Conservation (phyloP, 1,139 yeast species). For the Saccharomyces hybrid region DNA sequence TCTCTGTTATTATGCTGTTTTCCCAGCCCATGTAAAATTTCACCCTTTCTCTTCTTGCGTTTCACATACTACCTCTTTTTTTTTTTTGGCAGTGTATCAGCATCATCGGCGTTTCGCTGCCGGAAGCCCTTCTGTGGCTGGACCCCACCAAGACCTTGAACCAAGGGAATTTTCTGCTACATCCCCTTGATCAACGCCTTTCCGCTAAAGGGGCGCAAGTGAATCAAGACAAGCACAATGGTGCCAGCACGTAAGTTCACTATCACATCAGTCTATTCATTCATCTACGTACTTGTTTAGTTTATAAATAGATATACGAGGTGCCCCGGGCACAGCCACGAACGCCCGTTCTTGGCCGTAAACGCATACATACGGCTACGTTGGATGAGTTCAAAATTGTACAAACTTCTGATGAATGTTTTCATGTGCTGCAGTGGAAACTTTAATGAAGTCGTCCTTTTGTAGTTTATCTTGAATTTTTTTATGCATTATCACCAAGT, state of each 20-base stretch:
- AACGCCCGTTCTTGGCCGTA: background rate
- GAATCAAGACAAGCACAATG: background rate
- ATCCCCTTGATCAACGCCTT: background rate
- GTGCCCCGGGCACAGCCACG: background rate
- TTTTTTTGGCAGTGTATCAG: background rate
- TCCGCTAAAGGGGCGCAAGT: background rate
- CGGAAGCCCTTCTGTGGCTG: slow-evolving; percentile 1
- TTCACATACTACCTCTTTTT: background rate
- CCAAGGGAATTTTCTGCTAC: background rate
- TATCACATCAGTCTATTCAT: background rate
- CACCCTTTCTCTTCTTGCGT: background rate
- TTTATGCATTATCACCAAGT: slow-evolving; percentile 53
- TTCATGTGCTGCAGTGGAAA: slow-evolving; percentile 14
- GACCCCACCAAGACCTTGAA: background rate
- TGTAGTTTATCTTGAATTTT: slow-evolving; percentile 50
- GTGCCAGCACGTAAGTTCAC: background rate
- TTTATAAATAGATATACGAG: background rate
- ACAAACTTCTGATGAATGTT: slow-evolving; percentile 33
- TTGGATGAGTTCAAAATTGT: slow-evolving; percentile 18
- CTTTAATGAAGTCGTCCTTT: slow-evolving; percentile 29
- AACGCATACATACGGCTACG: background rate
- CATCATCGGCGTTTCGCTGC: background rate
- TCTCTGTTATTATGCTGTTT: background rate
- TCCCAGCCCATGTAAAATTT: background rate
- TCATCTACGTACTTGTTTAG: background rate